Evolutionary conservation across 1,139 yeast genomes (phyloP).

Genomic region (Yamadazyma mexicana): DNA sequence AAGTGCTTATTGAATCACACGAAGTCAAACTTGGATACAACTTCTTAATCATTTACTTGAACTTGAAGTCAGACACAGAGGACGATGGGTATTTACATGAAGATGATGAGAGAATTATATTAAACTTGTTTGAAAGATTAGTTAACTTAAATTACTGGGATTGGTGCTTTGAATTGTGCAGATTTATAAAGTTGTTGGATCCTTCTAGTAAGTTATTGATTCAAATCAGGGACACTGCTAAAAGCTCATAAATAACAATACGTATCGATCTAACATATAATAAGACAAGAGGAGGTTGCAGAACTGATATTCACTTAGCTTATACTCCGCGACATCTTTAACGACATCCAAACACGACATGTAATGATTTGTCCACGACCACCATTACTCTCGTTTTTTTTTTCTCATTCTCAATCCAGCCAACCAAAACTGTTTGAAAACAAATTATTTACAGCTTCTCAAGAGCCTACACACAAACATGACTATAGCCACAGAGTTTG

Average conservation of each 20-base stretch:
- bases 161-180: slow-evolving; percentile 47
- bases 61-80: slow-evolving; percentile 35
- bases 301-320: too few species aligned
- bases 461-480: slow-evolving; percentile 23
- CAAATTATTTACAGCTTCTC: slow-evolving; percentile 7
- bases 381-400: background rate
- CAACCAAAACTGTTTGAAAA: slow-evolving; percentile 17
- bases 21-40: slow-evolving; percentile 45
- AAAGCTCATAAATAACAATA: background rate
- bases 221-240: slow-evolving; percentile 3
- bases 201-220: slow-evolving; percentile 34
- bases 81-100: slow-evolving; percentile 22
- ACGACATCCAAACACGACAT: too few species aligned
- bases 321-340: too few species aligned
- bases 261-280: too few species aligned
- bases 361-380: background rate
- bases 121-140: slow-evolving; percentile 36
- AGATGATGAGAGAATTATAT: slow-evolving; percentile 34
- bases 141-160: slow-evolving; percentile 39
- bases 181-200: slow-evolving; percentile 44
- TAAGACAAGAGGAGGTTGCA: too few species aligned
- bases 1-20: slow-evolving; percentile 29
- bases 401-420: slow-evolving; percentile 7
- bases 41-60: slow-evolving; percentile 42
- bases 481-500: slow-evolving; percentile 79